phyloP scores from a whole-genome alignment of 306 rosid species.

The Senna tora region DNA sequence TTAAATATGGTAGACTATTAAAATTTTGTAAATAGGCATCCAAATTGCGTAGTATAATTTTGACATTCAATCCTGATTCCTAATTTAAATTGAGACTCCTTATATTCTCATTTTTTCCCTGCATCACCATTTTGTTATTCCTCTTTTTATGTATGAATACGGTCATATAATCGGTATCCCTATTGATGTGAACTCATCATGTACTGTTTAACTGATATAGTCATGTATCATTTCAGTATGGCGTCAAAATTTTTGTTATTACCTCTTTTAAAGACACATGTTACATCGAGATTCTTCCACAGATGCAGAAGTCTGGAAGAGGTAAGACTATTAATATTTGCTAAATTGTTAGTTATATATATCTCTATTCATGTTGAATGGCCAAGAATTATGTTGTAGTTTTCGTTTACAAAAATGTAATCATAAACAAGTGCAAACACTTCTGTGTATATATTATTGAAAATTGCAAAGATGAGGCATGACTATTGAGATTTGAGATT shows the following conservation, averaged over 20 bases:
- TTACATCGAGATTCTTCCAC: slow-evolving; percentile 93
- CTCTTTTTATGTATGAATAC: neutral
- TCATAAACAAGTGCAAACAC: neutral
- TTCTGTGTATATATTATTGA: neutral
- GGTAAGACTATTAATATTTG: slow-evolving; percentile 53
- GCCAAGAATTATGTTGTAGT: neutral
- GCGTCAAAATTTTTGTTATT: slow-evolving; percentile 88
- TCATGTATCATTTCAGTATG: slow-evolving; percentile 66
- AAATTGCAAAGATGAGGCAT: neutral
- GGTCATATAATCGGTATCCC: neutral
- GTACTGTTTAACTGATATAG: slow-evolving; percentile 32
- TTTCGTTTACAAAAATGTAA: neutral
- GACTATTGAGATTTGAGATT: neutral
- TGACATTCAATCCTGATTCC: neutral
- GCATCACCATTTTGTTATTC: neutral
- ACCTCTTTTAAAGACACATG: slow-evolving; percentile 93
- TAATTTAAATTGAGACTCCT: neutral
- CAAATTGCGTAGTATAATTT: neutral
- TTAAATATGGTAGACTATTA: slow-evolving; percentile 17
- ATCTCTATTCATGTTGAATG: slow-evolving; percentile 1
- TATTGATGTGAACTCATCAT: slow-evolving; percentile 16
- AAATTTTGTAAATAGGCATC: too few species aligned
- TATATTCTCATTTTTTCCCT: neutral
- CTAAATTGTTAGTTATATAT: neutral
- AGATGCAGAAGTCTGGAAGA: slow-evolving; percentile 65